A percentile compares a stretch with the other conserved stretches of the same genome.
Conservation (phyloP, 2,329 filamentous ascomycete species). For the Neoscytalidium dimidiatum region DNA sequence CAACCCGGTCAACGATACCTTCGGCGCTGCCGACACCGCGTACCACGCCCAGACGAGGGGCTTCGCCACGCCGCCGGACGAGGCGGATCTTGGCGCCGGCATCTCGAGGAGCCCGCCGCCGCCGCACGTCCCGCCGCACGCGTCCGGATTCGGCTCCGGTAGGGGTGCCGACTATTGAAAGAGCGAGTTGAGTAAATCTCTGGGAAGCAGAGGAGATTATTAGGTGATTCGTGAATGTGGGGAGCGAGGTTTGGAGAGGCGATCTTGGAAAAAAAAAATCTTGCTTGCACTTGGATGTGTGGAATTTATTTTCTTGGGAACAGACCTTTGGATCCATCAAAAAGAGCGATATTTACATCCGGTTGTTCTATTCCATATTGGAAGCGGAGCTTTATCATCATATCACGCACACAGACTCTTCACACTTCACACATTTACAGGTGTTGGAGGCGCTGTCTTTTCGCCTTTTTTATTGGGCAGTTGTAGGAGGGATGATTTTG, state of each 20-base stretch:
- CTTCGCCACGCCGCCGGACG: constrained; percentile 22
- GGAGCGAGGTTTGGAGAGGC: neutral
- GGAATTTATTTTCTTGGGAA: neutral
- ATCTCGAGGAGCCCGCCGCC: constrained; percentile 23
- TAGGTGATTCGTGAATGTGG: too few relatives aligned
- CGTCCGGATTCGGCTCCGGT: constrained; percentile 15
- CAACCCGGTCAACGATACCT: constrained; percentile 34
- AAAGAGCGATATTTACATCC: neutral
- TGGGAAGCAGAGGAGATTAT: neutral
- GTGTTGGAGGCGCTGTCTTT: constrained; percentile 7
- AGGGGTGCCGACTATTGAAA: constrained; percentile 2
- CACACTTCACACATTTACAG: constrained; percentile 7
- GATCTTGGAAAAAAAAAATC: neutral
- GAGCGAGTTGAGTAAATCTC: neutral
- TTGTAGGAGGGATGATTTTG: neutral
- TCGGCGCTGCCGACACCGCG: constrained; percentile 33
- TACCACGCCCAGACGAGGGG: constrained; percentile 32
- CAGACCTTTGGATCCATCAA: neutral
- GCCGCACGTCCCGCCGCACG: constrained; percentile 18
- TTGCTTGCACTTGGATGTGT: neutral
- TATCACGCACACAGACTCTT: neutral
- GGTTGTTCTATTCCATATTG: neutral
- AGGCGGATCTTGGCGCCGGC: constrained; percentile 32
- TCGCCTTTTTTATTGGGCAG: neutral
- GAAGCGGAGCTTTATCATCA: neutral